Base-by-base conservation (phyloP, 2,329 filamentous ascomycete species). In the Arthrinium phaeospermum region DNA sequence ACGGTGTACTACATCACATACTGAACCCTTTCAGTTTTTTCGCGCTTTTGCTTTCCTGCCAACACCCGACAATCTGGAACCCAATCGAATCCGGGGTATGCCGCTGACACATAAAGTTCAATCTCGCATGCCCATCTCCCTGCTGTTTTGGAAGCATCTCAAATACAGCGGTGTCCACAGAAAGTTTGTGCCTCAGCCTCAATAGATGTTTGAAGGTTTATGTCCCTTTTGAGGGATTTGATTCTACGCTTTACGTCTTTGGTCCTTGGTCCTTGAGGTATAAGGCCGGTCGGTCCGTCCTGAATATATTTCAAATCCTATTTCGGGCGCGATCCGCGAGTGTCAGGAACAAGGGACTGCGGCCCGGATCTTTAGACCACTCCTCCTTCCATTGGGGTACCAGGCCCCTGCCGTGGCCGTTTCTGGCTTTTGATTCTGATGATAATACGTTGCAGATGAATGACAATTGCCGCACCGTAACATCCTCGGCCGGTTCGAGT, bases 261-360 rank as follows among this genome's bases (percentile, higher is more conserved):
- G 24, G 51, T 53, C 37, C 37, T 37, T 37, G 7, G 6, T 14
- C 27, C 27, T 24, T 27, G n/a, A 24, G 49, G 51, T 7, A n/a
- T 19, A 22, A 37, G 16, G 53, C 30, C 53, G 19, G 53, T n/a
- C 19, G 34, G 57, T 41, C 30, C 57, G 30, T 30, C 19, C 13
- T 61, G 22, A 24, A 64, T n/a, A 64, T 10, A 64, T 64, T 64
- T n/a, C 34, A 64, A 64, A 64, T 64, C 57, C 57, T n/a, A 64
- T 41, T 64, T n/a, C 34, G 34, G 57, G 34, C 12, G 22, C 34
- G 34, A 64, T 64, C 30, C 57, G 57, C 34, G 34, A 64, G 30
- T n/a, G 41, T 64, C 34, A 41, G 34, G 57, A 64, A 64, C 30
- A 61, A 61, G 53, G 34, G 34, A 61, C 34, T 64, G 34, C 30